Base-by-base conservation (phyloP, 192 early-diverging fungal species). In the Helicostylum pulchrum region DNA sequence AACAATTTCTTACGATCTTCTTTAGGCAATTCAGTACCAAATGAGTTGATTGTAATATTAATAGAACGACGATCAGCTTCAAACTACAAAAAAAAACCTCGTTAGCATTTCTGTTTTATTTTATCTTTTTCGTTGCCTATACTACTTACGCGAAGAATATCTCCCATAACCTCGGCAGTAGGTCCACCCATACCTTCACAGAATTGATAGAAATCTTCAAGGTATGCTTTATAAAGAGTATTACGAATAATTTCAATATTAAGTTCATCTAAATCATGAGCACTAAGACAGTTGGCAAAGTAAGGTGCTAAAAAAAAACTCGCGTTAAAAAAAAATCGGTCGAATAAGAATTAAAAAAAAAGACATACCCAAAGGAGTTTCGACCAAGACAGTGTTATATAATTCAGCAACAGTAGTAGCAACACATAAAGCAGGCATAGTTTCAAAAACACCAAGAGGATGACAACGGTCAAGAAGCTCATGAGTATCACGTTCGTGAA, bases 241-340 rank as follows among this genome's bases (percentile, higher is more conserved):
- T 98, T 99, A 65, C 97, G 87, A 73, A 99, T 99, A 60, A 99
- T 98, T 72, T 99, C 97, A 82, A 99, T 99, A 78, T 99, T 98
- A 74, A 99, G 85, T 80, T 99, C 97, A 73, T 99, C 95, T 62
- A 99, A 77, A 75, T 99, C 97, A 67, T 97, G 90, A 42, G 95
- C 96, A 12, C 91, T 93, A 26, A 99, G 78, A 63, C 94, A 98
- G 72, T 99, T 93, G 66, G 90, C 88, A 76, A 99, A 99, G 72
- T 99, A 99, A 54, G 94, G 92, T 0, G 96, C 97, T 89, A n/a
- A 26, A 11, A 15, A 53, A 62, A 14, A 50, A 57, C 9, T 43
- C 34, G 36, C 9, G 62, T 61, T 34, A 71, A 45, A 34, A 48
- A 46, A 53, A 17, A 58, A 52, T 23, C 36, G 9, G 36, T 0